These are phyloP conservation scores for Candida coquimbonensis DNA, from an alignment of 805 yeast species.

Conservation along the genomic window DNA sequence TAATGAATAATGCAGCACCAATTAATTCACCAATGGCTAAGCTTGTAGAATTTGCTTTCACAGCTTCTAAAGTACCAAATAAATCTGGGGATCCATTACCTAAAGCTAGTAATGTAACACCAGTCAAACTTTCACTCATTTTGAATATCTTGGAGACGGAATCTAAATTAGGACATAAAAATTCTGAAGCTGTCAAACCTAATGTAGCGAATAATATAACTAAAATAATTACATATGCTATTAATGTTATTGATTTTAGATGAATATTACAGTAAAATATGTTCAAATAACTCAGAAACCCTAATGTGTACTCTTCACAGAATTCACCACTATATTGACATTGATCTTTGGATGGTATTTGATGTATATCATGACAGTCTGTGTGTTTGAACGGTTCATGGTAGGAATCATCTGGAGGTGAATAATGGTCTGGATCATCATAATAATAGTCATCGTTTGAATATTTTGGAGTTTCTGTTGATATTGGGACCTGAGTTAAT, in stretches of 20 bases:
- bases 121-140: conserved; percentile 74
- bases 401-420: not conserved
- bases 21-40: conserved; percentile 86
- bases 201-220: conserved; percentile 52
- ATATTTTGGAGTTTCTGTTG: too few relatives aligned
- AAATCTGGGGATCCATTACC: conserved; percentile 95
- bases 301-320: conserved; percentile 22
- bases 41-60: conserved; percentile 60
- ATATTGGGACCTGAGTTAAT: too few relatives aligned
- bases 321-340: conserved; percentile 15
- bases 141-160: conserved; percentile 56
- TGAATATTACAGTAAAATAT: conserved; percentile 16
- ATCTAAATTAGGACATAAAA: conserved; percentile 72
- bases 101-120: conserved; percentile 81
- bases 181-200: conserved; percentile 81
- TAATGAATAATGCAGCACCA: conserved; percentile 83
- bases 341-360: conserved; percentile 10
- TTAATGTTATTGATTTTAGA: conserved; percentile 3
- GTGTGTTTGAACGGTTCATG: not conserved
- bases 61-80: conserved; percentile 75
- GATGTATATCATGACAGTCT: conserved; percentile 16
- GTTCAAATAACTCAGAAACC: conserved; percentile 19
- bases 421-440: not conserved
- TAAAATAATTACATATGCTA: conserved; percentile 7
- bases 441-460: too few relatives aligned